phyloP scores from a whole-genome alignment of 176 grass and related monocot genomes.

The Areca catechu region DNA sequence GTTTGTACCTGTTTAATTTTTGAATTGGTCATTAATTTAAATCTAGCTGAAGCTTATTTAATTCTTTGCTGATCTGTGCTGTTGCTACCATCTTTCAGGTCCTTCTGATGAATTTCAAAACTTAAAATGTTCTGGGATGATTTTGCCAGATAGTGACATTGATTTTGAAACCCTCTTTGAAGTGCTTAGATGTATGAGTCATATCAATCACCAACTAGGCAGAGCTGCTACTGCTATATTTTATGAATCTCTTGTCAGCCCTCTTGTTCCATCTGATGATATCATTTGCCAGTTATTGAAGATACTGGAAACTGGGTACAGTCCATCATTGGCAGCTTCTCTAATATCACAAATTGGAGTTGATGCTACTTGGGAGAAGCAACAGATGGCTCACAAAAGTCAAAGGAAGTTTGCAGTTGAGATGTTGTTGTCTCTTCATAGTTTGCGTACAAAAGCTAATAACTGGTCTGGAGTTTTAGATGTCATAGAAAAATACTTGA shows the following conservation, averaged over 20 bases:
- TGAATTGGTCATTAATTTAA: not conserved
- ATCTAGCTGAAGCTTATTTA: constrained; percentile 13
- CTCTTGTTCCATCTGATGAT: constrained; percentile 63
- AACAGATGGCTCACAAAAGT: constrained; percentile 54
- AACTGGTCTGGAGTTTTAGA: constrained; percentile 64
- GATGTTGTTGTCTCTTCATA: constrained; percentile 75
- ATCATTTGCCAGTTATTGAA: constrained; percentile 72
- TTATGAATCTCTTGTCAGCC: constrained; percentile 67
- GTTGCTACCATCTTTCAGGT: constrained; percentile 37
- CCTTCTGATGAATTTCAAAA: constrained; percentile 49
- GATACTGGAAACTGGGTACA: constrained; percentile 56
- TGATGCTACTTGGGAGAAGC: constrained; percentile 69
- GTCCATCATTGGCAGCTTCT: constrained; percentile 44
- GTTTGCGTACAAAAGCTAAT: constrained; percentile 45
- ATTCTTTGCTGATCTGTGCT: not conserved
- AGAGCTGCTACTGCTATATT: constrained; percentile 70
- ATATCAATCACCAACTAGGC: constrained; percentile 72
- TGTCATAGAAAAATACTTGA: constrained; percentile 71
- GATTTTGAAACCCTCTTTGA: constrained; percentile 56
- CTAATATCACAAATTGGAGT: constrained; percentile 56
- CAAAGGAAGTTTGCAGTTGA: constrained; percentile 95
- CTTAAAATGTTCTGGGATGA: constrained; percentile 11
- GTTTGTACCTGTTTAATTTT: not conserved
- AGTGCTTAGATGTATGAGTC: constrained; percentile 82
- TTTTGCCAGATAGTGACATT: constrained; percentile 31